Evolutionary conservation across 768 basidiomycete genomes (phyloP), one percentile per base, ranked within the genome.

Genomic region (Floccularia luteovirens): DNA sequence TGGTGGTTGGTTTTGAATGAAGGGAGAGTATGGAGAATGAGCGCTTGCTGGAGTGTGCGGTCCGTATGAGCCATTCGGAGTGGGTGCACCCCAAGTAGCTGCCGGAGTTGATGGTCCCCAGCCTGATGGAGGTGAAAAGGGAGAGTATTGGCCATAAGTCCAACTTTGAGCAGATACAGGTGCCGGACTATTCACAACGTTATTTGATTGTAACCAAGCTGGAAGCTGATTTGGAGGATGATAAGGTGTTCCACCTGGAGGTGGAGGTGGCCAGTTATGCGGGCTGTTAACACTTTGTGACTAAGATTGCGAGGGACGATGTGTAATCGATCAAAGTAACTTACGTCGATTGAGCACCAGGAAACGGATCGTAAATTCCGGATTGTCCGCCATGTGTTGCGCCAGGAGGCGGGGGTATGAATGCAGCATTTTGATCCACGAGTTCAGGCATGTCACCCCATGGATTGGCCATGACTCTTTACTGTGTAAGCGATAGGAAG

Each of bases 401-500:
- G 5, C 20, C 36, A 12, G 36, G 8, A 11, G 36, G 36, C 8
- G 36, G 36, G 11, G 36, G 36, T 16, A 37, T 37, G 16, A 37
- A 37, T 6, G 36, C 6, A 8, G 19, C 11, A 5, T 10, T 16
- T 5, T 24, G 5, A 19, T 37, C 36, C 11, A 37, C 36, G 36
- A 37, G 36, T 6, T 16, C 11, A 11, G 36, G 36, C 36, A 37
- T 37, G 21, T 37, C 36, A 22, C 24, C 24, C 32, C 32, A 34
- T n/a, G n/a, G n/a, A n/a, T n/a, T n/a, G n/a, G n/a, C n/a, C n/a
- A n/a, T n/a, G n/a, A n/a, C n/a, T n/a, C n/a, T n/a, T n/a, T n/a
- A n/a, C n/a, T n/a, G n/a, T n/a, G n/a, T n/a, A n/a, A n/a, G n/a
- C n/a, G n/a, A n/a, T n/a, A n/a, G n/a, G n/a, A n/a, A n/a, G n/a